Percentiles rank a stretch among this genome's conserved stretches.
phyloP scores from a whole-genome alignment of 306 rosid species.

The Crataegus laevigata region DNA sequence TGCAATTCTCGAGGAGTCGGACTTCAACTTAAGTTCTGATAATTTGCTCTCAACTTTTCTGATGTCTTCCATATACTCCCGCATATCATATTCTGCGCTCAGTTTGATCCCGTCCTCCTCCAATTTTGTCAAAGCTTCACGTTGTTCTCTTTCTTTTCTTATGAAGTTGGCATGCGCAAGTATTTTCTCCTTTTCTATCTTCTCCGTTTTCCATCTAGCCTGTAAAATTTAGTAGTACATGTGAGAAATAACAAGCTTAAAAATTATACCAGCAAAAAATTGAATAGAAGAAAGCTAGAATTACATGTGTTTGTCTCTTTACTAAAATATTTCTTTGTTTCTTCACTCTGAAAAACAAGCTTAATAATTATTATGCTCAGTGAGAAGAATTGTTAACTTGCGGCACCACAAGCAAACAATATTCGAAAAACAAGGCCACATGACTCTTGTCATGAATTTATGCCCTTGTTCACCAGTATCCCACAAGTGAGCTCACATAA shows the following conservation, averaged over 20 bases:
- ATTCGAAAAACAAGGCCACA: not conserved
- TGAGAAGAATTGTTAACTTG: not conserved
- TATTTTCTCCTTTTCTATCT: conserved; percentile 33
- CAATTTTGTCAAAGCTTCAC: conserved; percentile 24
- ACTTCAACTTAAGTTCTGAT: conserved; percentile 19
- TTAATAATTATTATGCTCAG: not conserved
- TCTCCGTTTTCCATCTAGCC: conserved; percentile 42
- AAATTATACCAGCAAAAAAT: not conserved
- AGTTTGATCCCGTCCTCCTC: conserved; percentile 39
- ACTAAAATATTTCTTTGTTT: not conserved
- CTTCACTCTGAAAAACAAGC: not conserved
- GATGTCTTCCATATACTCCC: conserved; percentile 35
- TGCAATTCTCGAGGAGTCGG: conserved; percentile 40
- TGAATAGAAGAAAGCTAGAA: not conserved
- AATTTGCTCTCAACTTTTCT: conserved; percentile 39
- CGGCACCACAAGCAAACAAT: not conserved
- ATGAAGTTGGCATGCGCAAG: conserved; percentile 38
- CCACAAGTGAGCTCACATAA: not conserved
- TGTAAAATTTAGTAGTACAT: conserved; percentile 19
- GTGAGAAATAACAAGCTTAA: not conserved
- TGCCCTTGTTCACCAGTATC: not conserved
- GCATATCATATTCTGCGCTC: conserved; percentile 37
- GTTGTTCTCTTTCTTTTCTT: conserved; percentile 39
- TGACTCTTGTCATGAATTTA: not conserved
- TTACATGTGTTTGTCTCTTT: not conserved